Base-by-base conservation (phyloP, 768 basidiomycete species). In the Russula dissimulans region DNA sequence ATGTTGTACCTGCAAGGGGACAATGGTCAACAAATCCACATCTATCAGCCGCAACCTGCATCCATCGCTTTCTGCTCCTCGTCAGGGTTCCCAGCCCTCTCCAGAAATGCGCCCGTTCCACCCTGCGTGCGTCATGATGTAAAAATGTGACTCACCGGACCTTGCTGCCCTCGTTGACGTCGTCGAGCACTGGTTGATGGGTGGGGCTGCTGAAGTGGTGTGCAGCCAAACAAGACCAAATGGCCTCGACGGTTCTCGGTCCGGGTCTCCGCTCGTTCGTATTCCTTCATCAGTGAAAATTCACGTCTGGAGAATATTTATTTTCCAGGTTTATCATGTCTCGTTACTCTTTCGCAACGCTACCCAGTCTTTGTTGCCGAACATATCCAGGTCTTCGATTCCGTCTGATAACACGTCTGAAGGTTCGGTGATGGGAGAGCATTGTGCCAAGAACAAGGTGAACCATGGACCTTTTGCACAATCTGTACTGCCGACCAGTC, bases 141-240 rank as follows among this genome's bases (percentile, higher is more conserved):
- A 26, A 18, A 29, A 41, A 26, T 32, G n/a, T 14, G 17, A 57
- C 60, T 53, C 56, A 61, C 60, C 50, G 18, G 38, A 34, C 43
- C 22, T 57, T 47, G 60, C 45, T 53, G 39, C 45, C 56, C 50
- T 61, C 56, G 38, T 53, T 39, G 57, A 51, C 55, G 60, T 61
- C 51, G 56, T 57, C 39, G 42, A 34, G 50, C 56, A 41, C 2
- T 57, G 39, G 60, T 57, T 57, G 60, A 61, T 53, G 15, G 31
- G 34, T 6, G 18, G 10, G 18, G 15, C 17, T 26, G n/a, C 49
- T 52, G 31, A 45, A n/a, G 45, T 18, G 17, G 45, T 22, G 6
- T 34, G 34, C 9, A 5, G 22, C 56, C 56, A 61, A 61, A 57
- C 51, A 61, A 31, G 32, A 52, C 56, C 60, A 61, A 61, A 57